A percentile compares a stretch with the other conserved stretches of the same genome.
phyloP scores from a whole-genome alignment of 2,329 filamentous ascomycete species.

The Teratosphaeriaceae sp. region DNA sequence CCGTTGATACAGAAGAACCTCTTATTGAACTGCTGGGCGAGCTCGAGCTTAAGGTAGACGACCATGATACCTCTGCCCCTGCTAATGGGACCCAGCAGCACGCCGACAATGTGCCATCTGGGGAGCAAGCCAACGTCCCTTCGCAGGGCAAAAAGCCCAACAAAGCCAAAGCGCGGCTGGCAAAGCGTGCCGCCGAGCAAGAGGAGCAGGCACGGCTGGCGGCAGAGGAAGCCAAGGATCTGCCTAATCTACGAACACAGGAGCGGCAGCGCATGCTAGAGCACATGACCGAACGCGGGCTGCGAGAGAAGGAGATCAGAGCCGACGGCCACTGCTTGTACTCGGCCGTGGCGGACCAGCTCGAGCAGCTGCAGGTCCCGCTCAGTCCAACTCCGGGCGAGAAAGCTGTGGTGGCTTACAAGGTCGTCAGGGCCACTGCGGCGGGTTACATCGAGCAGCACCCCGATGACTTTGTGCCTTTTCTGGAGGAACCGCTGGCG shows the following conservation, averaged over 20 bases:
- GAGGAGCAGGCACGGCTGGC: conserved; percentile 63
- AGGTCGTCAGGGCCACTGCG: conserved; percentile 60
- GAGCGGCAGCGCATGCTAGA: conserved; percentile 66
- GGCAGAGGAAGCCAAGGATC: conserved; percentile 64
- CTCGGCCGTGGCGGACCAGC: conserved; percentile 80
- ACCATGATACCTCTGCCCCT: conserved; percentile 5
- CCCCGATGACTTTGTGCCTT: conserved; percentile 74
- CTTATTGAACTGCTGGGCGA: conserved; percentile 15
- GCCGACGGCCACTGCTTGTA: conserved; percentile 96
- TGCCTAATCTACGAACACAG: conserved; percentile 64
- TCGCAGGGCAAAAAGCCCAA: conserved; percentile 64
- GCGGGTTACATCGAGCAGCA: conserved; percentile 71
- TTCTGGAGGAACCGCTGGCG: conserved; percentile 73
- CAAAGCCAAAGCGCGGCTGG: conserved; percentile 83
- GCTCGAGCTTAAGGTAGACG: conserved; percentile 15
- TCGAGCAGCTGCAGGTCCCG: conserved; percentile 44
- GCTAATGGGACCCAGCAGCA: neutral
- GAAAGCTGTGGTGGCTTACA: conserved; percentile 45
- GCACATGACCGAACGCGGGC: conserved; percentile 55
- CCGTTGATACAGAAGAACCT: conserved; percentile 6
- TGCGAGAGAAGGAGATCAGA: conserved; percentile 71
- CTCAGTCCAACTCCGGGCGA: conserved; percentile 26
- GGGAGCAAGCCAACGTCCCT: conserved; percentile 17
- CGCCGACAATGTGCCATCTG: neutral
- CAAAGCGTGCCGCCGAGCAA: conserved; percentile 79